These are phyloP conservation scores for Pichia sp. DNA, from an alignment of 1,139 yeast genomes.

Conservation along the genomic window DNA sequence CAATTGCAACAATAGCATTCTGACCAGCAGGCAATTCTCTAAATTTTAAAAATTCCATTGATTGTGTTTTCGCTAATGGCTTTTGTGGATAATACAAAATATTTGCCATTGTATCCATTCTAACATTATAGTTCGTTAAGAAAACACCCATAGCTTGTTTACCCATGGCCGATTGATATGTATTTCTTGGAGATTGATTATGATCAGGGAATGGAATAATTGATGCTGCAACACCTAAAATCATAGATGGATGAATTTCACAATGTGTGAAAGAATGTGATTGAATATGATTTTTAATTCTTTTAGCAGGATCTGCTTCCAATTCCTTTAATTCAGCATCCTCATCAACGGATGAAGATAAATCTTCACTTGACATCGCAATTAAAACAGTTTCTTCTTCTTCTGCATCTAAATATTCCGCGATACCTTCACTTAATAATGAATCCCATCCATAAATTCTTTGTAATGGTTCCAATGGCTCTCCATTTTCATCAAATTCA, in stretches of 20 bases:
- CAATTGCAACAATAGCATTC: constrained; percentile 95
- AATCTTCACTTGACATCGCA: constrained; percentile 98
- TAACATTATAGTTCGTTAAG: constrained; percentile 86
- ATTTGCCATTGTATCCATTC: constrained; percentile 99
- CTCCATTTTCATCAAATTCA: constrained; percentile 51
- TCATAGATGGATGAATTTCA: constrained; percentile 98
- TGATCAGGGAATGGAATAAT: constrained; percentile 99
- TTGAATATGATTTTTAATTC: constrained; percentile 57
- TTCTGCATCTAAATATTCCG: constrained; percentile 94
- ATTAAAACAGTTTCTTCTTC: constrained; percentile 97
- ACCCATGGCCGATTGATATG: constrained; percentile 99
- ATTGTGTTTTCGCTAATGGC: constrained; percentile 98
- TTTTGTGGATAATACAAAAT: constrained; percentile 96
- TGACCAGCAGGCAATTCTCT: constrained; percentile 99
- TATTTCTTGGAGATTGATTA: constrained; percentile 98
- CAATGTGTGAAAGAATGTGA: constrained; percentile 92
- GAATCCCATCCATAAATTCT: constrained; percentile 77
- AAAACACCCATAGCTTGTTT: constrained; percentile 99
- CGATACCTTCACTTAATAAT: constrained; percentile 76
- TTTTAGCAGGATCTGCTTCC: constrained; percentile 69
- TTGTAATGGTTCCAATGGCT: constrained; percentile 30
- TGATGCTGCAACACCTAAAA: constrained; percentile 96
- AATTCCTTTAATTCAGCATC: constrained; percentile 38
- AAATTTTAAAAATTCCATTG: constrained; percentile 95
- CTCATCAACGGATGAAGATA: constrained; percentile 54